Percentiles rank a stretch among this genome's conserved stretches.
Evolutionary conservation across 345 rosid species (phyloP).

Genomic region (Eucalyptus regnans): DNA sequence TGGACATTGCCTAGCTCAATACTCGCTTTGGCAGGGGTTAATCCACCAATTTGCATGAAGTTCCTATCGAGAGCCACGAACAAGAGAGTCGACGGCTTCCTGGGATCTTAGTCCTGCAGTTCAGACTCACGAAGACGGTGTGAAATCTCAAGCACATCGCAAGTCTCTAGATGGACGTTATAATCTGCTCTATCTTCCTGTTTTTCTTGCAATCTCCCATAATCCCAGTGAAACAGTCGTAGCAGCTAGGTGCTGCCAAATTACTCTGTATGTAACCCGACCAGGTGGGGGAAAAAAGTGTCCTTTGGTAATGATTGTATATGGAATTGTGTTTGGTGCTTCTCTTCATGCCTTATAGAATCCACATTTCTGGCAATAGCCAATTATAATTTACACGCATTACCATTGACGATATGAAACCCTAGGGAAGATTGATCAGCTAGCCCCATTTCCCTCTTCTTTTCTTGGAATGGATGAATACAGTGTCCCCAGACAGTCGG

Average conservation of each 20-base stretch:
- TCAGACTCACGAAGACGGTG: background rate
- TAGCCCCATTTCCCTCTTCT: background rate
- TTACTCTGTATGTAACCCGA: background rate
- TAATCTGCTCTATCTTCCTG: background rate
- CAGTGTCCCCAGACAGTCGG: background rate
- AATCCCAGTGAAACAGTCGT: background rate
- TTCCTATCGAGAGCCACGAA: constrained; percentile 10
- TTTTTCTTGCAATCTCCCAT: background rate
- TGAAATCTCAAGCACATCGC: background rate
- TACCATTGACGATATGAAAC: background rate
- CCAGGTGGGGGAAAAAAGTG: background rate
- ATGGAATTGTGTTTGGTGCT: background rate
- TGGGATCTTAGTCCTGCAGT: background rate
- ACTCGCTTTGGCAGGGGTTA: constrained; percentile 19
- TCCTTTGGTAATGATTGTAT: background rate
- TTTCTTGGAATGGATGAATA: background rate
- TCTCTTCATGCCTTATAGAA: background rate
- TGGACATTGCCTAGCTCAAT: constrained; percentile 19
- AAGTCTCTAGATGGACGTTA: background rate
- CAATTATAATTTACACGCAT: background rate
- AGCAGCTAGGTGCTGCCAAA: background rate
- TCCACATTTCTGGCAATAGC: background rate
- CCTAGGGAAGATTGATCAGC: background rate
- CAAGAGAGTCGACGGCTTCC: background rate
- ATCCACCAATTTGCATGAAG: constrained; percentile 37